Conservation (phyloP, 805 yeast species). For the Danielia reshetovae region DNA sequence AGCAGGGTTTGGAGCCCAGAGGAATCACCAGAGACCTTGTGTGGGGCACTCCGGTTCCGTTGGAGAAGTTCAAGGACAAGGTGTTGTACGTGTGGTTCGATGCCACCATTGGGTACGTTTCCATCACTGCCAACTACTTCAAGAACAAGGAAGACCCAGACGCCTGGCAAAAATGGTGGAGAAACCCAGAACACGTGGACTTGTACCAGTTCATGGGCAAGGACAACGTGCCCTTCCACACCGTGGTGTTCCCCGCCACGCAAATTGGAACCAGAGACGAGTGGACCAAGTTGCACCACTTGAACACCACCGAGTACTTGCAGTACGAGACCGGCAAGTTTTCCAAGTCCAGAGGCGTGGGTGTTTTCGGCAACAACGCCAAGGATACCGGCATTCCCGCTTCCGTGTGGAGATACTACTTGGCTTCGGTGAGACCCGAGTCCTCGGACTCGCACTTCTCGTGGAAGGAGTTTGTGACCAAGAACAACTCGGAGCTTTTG, state of each 20-base stretch:
- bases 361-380: slow-evolving; percentile 98
- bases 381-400: slow-evolving; percentile 87
- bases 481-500: slow-evolving; percentile 88
- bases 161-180: slow-evolving; percentile 93
- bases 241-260: slow-evolving; percentile 95
- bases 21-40: slow-evolving; percentile 95
- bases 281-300: slow-evolving; percentile 90
- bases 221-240: slow-evolving; percentile 98
- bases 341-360: slow-evolving; percentile 95
- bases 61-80: slow-evolving; percentile 78
- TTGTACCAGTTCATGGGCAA: slow-evolving; percentile 98
- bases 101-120: slow-evolving; percentile 94
- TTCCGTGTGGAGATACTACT: slow-evolving; percentile 96
- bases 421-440: slow-evolving; percentile 92
- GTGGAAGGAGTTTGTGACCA: slow-evolving; percentile 92
- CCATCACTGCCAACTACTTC: slow-evolving; percentile 89
- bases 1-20: slow-evolving; percentile 88
- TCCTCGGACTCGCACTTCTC: slow-evolving; percentile 94
- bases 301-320: slow-evolving; percentile 92
- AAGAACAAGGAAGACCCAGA: slow-evolving; percentile 42
- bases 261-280: slow-evolving; percentile 81
- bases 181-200: slow-evolving; percentile 80
- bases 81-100: slow-evolving; percentile 99
- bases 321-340: slow-evolving; percentile 98
- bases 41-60: slow-evolving; percentile 99